Evolutionary conservation across 176 grass and related monocot species (phyloP).

Genomic region (Oryza coarctata): DNA sequence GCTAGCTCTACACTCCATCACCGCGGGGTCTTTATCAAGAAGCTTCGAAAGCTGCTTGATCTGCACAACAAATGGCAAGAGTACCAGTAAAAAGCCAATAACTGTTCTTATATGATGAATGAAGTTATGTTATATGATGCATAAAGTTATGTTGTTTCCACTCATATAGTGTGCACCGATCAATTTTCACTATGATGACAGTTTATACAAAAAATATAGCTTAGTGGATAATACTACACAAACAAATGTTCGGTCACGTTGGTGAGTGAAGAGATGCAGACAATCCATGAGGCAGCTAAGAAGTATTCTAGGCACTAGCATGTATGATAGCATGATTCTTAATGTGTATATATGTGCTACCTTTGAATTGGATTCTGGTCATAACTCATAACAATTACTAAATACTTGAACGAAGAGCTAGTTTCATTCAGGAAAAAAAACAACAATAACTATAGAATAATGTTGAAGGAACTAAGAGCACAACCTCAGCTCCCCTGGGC

Average conservation of each 20-base stretch:
- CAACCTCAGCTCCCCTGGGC: not conserved
- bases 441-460: not conserved
- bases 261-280: not conserved
- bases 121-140: not conserved
- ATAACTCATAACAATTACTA: not conserved
- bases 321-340: not conserved
- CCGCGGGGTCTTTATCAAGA: slow-evolving; percentile 79
- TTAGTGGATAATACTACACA: not conserved
- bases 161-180: no score
- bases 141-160: not conserved
- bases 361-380: not conserved
- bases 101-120: not conserved
- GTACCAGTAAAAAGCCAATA: not conserved
- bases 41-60: slow-evolving; percentile 78
- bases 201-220: not conserved
- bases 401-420: not conserved
- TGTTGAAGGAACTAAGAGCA: not conserved
- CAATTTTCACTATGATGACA: not conserved
- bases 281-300: not conserved
- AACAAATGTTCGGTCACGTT: not conserved
- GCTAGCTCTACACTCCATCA: slow-evolving; percentile 73
- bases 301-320: not conserved
- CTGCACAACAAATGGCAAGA: slow-evolving; percentile 43
- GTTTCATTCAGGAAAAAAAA: not conserved
- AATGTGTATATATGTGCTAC: not conserved